A percentile compares a stretch with the other conserved stretches of the same genome.
phyloP scores from a whole-genome alignment of 192 early-diverging fungal genomes.

The Gigaspora rosea region DNA sequence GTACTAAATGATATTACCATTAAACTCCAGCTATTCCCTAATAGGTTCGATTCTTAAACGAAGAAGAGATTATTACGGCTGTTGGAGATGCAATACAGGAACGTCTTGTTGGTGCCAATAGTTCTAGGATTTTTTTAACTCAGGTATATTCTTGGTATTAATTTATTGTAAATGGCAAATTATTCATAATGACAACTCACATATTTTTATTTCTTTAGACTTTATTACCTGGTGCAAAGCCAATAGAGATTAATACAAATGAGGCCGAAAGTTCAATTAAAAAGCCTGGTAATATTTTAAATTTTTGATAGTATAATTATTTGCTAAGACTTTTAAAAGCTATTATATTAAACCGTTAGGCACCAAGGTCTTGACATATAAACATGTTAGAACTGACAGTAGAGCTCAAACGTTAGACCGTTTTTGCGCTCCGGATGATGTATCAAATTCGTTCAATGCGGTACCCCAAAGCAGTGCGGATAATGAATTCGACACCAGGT shows the following conservation, averaged over 20 bases:
- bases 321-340: neutral
- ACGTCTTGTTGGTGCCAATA: slow-evolving; percentile 66
- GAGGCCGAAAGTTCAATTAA: neutral
- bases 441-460: neutral
- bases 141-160: slow-evolving; percentile 47
- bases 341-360: neutral
- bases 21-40: neutral
- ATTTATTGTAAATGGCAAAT: neutral
- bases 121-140: slow-evolving; percentile 72
- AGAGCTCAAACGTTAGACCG: slow-evolving; percentile 73
- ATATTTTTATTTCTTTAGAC: slow-evolving; percentile 4
- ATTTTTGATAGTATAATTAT: neutral
- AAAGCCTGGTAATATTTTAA: neutral
- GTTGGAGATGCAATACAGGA: slow-evolving; percentile 73
- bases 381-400: slow-evolving; percentile 87
- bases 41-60: slow-evolving; percentile 89
- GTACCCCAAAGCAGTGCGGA: neutral
- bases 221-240: slow-evolving; percentile 38
- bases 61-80: slow-evolving; percentile 75
- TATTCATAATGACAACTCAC: neutral
- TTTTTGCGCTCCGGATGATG: slow-evolving; percentile 12
- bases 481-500: slow-evolving; percentile 8
- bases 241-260: slow-evolving; percentile 13
- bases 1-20: neutral
- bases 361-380: slow-evolving; percentile 50